These are phyloP conservation scores for Suhomyces bolitotheri DNA, from an alignment of 1,139 yeast species.

Conservation along the genomic window DNA sequence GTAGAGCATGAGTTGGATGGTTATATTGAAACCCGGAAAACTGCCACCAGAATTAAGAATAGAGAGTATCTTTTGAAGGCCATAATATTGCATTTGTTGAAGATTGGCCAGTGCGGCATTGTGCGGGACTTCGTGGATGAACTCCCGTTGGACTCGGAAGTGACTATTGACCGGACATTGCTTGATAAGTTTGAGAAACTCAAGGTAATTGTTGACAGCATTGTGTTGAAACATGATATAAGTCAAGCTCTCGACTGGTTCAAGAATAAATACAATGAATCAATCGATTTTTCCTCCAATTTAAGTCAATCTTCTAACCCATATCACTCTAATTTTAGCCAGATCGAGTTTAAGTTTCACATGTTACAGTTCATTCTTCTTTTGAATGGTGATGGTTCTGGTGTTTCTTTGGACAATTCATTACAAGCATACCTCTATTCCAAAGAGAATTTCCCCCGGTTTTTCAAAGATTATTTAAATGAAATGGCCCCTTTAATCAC, in stretches of 20 bases:
- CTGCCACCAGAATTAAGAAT: slow-evolving; percentile 21
- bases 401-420: slow-evolving; percentile 26
- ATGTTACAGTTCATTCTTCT: slow-evolving; percentile 54
- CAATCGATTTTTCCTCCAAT: slow-evolving; percentile 4
- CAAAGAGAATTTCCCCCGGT: slow-evolving; percentile 50
- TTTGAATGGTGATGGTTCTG: slow-evolving; percentile 29
- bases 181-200: slow-evolving; percentile 32
- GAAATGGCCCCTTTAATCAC: slow-evolving; percentile 59
- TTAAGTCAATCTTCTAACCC: slow-evolving; percentile 5
- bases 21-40: background rate
- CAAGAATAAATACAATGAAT: slow-evolving; percentile 24
- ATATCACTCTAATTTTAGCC: slow-evolving; percentile 11
- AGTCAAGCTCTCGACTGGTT: slow-evolving; percentile 40
- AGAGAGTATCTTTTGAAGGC: slow-evolving; percentile 41
- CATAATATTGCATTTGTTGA: slow-evolving; percentile 41
- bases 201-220: slow-evolving; percentile 40
- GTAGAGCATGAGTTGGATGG: slow-evolving; percentile 3
- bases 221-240: slow-evolving; percentile 36
- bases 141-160: slow-evolving; percentile 18
- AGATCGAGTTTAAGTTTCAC: slow-evolving; percentile 65
- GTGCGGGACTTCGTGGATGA: slow-evolving; percentile 36
- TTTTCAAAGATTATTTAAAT: slow-evolving; percentile 35
- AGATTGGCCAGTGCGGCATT: slow-evolving; percentile 44
- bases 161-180: slow-evolving; percentile 26
- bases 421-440: slow-evolving; percentile 58